phyloP scores from a whole-genome alignment of 371 early-diverging fungal species.

The Catenaria anguillulae region DNA sequence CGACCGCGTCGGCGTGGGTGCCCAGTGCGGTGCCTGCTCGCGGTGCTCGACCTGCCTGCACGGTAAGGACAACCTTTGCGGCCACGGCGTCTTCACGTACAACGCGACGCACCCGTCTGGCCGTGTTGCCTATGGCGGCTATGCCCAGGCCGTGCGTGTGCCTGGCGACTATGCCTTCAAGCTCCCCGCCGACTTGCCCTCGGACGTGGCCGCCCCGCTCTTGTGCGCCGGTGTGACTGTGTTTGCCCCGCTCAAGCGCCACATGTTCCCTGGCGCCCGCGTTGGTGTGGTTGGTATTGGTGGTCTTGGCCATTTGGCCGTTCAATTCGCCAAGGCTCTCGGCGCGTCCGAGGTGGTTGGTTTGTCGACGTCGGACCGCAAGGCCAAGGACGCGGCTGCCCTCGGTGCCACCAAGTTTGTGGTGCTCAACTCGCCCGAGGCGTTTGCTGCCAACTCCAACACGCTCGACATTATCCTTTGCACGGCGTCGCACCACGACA shows the following conservation, averaged over 20 bases:
- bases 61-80: conserved; percentile 9
- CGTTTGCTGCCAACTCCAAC: conserved; percentile 19
- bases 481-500: conserved; percentile 33
- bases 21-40: conserved; percentile 4
- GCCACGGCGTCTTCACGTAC: conserved; percentile 22
- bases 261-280: conserved; percentile 27
- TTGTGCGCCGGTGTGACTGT: conserved; percentile 59
- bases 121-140: conserved; percentile 45
- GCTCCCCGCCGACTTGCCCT: conserved; percentile 39
- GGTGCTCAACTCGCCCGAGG: conserved; percentile 27
- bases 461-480: conserved; percentile 38
- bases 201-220: conserved; percentile 36
- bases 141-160: conserved; percentile 49
- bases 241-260: conserved; percentile 37
- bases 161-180: conserved; percentile 37
- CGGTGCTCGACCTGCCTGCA: conserved; percentile 6
- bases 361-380: conserved; percentile 47
- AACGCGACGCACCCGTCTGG: conserved; percentile 46
- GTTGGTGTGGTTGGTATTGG: conserved; percentile 59
- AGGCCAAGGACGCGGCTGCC: conserved; percentile 43
- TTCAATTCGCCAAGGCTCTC: conserved; percentile 48
- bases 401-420: conserved; percentile 42
- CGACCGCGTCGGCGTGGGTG: conserved; percentile 45
- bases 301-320: conserved; percentile 51
- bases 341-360: conserved; percentile 52